A percentile compares a stretch with the other conserved stretches of the same genome.
phyloP scores from a whole-genome alignment of 306 rosid species.

The Quillaja saponaria region DNA sequence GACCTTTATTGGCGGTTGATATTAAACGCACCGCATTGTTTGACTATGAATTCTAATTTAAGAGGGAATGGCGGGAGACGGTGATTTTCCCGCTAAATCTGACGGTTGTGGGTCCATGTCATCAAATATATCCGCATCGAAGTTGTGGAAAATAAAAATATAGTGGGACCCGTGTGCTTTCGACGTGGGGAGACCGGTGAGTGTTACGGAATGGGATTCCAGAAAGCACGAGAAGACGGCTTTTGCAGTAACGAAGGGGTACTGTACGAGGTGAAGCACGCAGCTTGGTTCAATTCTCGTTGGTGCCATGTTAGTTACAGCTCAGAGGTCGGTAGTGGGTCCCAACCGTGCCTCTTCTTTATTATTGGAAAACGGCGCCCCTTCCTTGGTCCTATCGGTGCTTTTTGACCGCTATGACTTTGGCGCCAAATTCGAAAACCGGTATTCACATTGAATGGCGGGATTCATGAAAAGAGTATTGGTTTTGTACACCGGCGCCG shows the following conservation, averaged over 20 bases:
- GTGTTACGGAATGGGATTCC: neutral
- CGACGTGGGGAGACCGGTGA: too few species aligned
- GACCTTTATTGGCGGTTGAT: slow-evolving; percentile 27
- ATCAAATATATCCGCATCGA: slow-evolving; percentile 9
- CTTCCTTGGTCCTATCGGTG: too few species aligned
- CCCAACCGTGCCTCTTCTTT: neutral
- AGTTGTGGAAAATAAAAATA: too few species aligned
- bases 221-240: slow-evolving; percentile 12
- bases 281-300: too few species aligned
- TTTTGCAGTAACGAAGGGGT: slow-evolving; percentile 37
- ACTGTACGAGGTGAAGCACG: slow-evolving; percentile 33
- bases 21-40: neutral
- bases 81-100: slow-evolving; percentile 53
- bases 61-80: slow-evolving; percentile 54
- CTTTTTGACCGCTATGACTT: slow-evolving; percentile 53
- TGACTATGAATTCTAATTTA: neutral
- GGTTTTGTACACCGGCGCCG: slow-evolving; percentile 42
- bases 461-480: too few species aligned
- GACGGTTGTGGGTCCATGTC: slow-evolving; percentile 24
- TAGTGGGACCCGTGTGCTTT: too few species aligned
- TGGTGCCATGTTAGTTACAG: slow-evolving; percentile 36
- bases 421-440: slow-evolving; percentile 54
- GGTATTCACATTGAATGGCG: neutral
- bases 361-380: too few species aligned
- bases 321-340: slow-evolving; percentile 23